Conservation (phyloP, 768 basidiomycete species). For the Leucocoprinus leucothites region DNA sequence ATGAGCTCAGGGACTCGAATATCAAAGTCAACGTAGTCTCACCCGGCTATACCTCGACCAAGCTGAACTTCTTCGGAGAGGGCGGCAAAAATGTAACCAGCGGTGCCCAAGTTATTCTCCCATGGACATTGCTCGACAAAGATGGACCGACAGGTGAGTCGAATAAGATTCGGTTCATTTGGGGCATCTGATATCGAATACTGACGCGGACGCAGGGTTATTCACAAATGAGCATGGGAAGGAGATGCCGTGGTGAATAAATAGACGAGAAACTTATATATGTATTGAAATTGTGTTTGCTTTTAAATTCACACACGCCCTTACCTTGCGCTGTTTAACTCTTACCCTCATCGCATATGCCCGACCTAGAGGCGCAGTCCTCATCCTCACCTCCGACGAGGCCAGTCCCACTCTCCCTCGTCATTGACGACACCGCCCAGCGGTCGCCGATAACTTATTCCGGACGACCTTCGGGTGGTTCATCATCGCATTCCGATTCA, state of each 20-base stretch:
- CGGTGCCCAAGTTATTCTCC: conserved; percentile 32
- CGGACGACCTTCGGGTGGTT: background rate
- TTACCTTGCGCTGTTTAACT: conserved; percentile 1
- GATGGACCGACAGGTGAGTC: conserved; percentile 35
- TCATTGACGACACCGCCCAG: background rate
- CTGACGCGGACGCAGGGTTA: conserved; percentile 18
- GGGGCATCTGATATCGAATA: background rate
- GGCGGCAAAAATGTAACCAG: conserved; percentile 35
- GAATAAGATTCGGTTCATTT: background rate
- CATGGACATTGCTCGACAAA: conserved; percentile 38
- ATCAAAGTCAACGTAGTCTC: conserved; percentile 64
- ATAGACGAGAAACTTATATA: background rate
- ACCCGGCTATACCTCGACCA: conserved; percentile 53
- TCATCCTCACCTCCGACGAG: background rate
- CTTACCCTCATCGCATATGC: conserved; percentile 2
- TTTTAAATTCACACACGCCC: background rate
- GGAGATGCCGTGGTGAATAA: conserved; percentile 29
- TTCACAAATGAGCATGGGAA: conserved; percentile 34
- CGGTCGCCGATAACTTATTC: background rate
- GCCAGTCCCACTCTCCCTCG: background rate
- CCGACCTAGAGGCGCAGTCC: background rate
- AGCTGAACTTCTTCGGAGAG: conserved; percentile 33
- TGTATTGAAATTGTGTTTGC: background rate
- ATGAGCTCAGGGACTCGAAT: conserved; percentile 48
- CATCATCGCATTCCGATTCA: conserved; percentile 13